A percentile compares a stretch with the other conserved stretches of the same genome.
Conservation (phyloP, 1,284 basidiomycete genomes). For the Ceratobasidium papillatum region DNA sequence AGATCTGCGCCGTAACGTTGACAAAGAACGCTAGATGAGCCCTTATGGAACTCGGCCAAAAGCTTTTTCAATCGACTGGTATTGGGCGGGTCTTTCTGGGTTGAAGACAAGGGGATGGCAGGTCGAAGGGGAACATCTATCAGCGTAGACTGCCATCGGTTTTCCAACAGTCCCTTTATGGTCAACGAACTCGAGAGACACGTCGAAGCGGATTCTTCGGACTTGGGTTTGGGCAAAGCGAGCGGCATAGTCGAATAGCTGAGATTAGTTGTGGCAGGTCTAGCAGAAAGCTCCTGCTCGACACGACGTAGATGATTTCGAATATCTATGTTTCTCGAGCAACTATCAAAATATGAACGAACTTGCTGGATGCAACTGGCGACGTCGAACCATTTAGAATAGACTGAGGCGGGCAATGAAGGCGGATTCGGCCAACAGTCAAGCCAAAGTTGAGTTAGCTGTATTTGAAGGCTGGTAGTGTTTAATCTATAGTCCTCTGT, state of each 20-base stretch:
- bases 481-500: not conserved
- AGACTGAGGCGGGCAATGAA: not conserved
- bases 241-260: not conserved
- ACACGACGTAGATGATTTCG: not conserved
- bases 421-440: not conserved
- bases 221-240: too few species aligned
- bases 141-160: too few species aligned
- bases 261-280: not conserved
- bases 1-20: conserved; percentile 15
- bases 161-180: too few species aligned
- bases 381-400: conserved; percentile 1
- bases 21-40: not conserved
- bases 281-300: not conserved
- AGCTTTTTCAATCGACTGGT: not conserved
- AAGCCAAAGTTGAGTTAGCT: not conserved
- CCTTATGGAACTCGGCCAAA: not conserved
- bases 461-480: not conserved
- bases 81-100: not conserved
- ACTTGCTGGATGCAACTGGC: not conserved
- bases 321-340: not conserved
- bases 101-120: not conserved
- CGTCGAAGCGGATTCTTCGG: too few species aligned
- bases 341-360: conserved; percentile 10
- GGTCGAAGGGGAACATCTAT: too few species aligned
- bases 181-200: too few species aligned